Conservation (phyloP, 2,329 filamentous ascomycete species). For the Colletotrichum incanum region DNA sequence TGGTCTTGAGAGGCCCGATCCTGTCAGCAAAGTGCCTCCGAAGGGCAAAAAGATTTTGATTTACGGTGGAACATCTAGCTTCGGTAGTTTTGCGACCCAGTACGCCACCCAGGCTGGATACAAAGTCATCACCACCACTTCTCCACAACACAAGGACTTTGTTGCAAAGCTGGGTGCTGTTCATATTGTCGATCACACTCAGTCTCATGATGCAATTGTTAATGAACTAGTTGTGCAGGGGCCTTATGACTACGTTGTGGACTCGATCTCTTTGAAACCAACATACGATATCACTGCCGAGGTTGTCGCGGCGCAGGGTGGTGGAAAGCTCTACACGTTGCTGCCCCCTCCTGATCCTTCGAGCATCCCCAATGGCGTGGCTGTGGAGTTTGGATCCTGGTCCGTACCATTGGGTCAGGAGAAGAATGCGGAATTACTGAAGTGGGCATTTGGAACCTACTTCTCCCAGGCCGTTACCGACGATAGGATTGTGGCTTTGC, state of each 20-base stretch:
- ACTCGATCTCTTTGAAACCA: conserved; percentile 48
- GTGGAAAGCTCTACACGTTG: conserved; percentile 22
- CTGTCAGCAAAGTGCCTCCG: conserved; percentile 39
- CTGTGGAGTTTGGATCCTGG: conserved; percentile 9
- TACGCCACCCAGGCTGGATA: conserved; percentile 61
- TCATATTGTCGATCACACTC: conserved; percentile 61
- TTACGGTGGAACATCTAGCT: conserved; percentile 66
- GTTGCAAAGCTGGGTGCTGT: conserved; percentile 61
- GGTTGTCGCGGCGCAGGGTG: conserved; percentile 35
- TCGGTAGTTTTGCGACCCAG: conserved; percentile 63
- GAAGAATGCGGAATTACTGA: conserved; percentile 18
- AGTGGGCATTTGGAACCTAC: conserved; percentile 28
- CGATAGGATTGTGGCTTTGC: conserved; percentile 4
- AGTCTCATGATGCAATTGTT: conserved; percentile 42
- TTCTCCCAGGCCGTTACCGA: conserved; percentile 18
- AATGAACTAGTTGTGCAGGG: conserved; percentile 46
- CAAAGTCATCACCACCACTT: conserved; percentile 60
- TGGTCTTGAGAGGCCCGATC: conserved; percentile 47
- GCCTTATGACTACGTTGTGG: conserved; percentile 49
- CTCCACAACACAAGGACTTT: conserved; percentile 58
- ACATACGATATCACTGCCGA: conserved; percentile 45
- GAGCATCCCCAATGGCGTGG: conserved; percentile 18
- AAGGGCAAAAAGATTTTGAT: conserved; percentile 49
- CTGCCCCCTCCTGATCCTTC: conserved; percentile 10
- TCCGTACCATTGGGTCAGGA: not conserved